A percentile compares a stretch with the other conserved stretches of the same genome.
phyloP scores from a whole-genome alignment of 306 rosid species.

The Quercus alba region DNA sequence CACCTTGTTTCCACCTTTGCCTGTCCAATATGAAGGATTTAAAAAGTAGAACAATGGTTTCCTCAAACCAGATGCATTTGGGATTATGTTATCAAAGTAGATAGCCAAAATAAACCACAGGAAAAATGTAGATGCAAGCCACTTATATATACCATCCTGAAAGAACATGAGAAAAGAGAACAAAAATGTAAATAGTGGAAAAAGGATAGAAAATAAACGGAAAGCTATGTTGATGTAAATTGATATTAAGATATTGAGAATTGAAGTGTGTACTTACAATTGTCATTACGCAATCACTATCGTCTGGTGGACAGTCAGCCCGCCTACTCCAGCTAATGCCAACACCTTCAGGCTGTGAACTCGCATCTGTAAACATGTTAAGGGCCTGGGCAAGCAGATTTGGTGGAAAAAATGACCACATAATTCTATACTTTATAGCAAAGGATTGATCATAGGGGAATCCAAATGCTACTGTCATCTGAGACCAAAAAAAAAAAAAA shows the following conservation, averaged over 20 bases:
- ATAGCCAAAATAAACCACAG: constrained; percentile 81
- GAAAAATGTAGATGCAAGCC: constrained; percentile 67
- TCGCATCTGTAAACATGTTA: constrained; percentile 46
- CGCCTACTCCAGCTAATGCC: constrained; percentile 82
- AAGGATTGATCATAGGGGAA: constrained; percentile 40
- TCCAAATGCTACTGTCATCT: constrained; percentile 51
- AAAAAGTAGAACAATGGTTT: constrained; percentile 70
- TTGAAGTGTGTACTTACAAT: constrained; percentile 48
- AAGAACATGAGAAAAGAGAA: constrained; percentile 26
- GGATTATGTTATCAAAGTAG: constrained; percentile 85
- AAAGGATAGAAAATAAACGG: constrained; percentile 9
- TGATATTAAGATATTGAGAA: constrained; percentile 4
- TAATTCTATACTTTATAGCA: constrained; percentile 17
- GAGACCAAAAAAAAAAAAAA: constrained; percentile 28
- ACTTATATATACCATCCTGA: constrained; percentile 67
- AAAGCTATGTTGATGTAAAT: neutral
- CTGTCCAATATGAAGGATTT: constrained; percentile 68
- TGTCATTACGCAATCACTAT: constrained; percentile 51
- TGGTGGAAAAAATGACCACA: constrained; percentile 89
- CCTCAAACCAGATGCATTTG: constrained; percentile 84
- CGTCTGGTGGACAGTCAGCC: constrained; percentile 40
- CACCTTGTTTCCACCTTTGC: constrained; percentile 67
- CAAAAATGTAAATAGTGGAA: constrained; percentile 1
- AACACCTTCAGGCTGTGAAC: constrained; percentile 41
- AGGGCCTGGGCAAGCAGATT: constrained; percentile 74